Percentiles rank a stretch among this genome's conserved stretches.
Conservation (phyloP, 2,329 filamentous ascomycete species). For the Ascosphaera apis region DNA sequence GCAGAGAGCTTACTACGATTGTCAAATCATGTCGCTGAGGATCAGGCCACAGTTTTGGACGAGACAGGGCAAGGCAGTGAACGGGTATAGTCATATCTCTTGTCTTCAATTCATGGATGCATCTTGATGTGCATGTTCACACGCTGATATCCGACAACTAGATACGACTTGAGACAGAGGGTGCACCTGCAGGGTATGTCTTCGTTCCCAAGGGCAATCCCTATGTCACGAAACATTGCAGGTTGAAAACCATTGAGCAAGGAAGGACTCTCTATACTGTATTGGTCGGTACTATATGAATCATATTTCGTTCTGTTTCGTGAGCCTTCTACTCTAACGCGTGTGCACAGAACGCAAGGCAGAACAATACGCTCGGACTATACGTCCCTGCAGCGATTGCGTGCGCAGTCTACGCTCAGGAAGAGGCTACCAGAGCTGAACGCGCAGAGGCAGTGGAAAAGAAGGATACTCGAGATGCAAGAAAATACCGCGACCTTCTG, state of each 20-base stretch:
- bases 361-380: constrained; percentile 18
- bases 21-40: no score
- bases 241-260: constrained; percentile 14
- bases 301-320: constrained; percentile 1
- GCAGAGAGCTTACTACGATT: no score
- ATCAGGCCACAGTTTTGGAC: no score
- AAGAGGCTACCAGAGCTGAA: constrained; percentile 17
- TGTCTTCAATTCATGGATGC: no score
- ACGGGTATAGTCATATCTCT: no score
- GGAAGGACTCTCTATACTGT: constrained; percentile 14
- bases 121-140: no score
- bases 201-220: constrained; percentile 21
- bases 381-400: constrained; percentile 20
- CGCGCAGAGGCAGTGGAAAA: constrained; percentile 18
- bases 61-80: no score
- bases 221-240: constrained; percentile 22
- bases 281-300: constrained; percentile 12
- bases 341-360: constrained; percentile 9
- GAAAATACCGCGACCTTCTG: constrained; percentile 11
- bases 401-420: constrained; percentile 15
- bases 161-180: constrained; percentile 12
- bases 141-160: constrained; percentile 3
- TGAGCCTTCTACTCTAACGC: constrained; percentile 1
- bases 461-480: constrained; percentile 13
- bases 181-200: constrained; percentile 13